Percentiles rank a stretch among this genome's conserved stretches.
Conservation (phyloP, 495 filamentous ascomycete species). For the Ascobolus immersus region DNA sequence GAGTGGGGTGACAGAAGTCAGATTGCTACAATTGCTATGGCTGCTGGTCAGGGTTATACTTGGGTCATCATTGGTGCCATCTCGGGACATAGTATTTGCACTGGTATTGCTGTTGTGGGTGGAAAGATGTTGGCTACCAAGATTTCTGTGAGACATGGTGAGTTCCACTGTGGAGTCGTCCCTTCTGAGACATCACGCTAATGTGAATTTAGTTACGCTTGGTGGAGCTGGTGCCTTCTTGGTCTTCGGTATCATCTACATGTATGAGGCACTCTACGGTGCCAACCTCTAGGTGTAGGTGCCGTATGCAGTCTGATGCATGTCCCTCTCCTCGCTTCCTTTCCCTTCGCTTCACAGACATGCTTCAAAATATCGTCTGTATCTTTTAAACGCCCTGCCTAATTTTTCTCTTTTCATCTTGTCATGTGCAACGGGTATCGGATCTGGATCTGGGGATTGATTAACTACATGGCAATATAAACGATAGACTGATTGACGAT, state of each 20-base stretch:
- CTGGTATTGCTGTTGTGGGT: constrained; percentile 75
- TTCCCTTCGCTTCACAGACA: no score
- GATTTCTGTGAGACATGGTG: constrained; percentile 91
- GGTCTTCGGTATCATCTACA: constrained; percentile 71
- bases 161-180: constrained; percentile 21
- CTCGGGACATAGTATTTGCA: constrained; percentile 68
- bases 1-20: constrained; percentile 97
- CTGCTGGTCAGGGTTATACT: constrained; percentile 94
- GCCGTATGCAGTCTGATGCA: no score
- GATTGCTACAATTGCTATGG: constrained; percentile 98
- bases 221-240: constrained; percentile 85
- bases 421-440: no score
- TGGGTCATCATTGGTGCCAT: constrained; percentile 88
- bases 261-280: constrained; percentile 58
- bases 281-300: no score
- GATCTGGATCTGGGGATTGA: no score
- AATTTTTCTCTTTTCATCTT: no score
- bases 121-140: constrained; percentile 75
- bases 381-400: no score
- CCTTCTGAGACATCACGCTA: constrained; percentile 7
- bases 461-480: no score
- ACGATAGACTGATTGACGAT: no score
- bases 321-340: no score
- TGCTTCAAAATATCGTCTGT: no score
- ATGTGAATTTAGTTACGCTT: constrained; percentile 44